A percentile compares a stretch with the other conserved stretches of the same genome.
Conservation (phyloP, 768 basidiomycete genomes). For the Coprinellus aureogranulatus region DNA sequence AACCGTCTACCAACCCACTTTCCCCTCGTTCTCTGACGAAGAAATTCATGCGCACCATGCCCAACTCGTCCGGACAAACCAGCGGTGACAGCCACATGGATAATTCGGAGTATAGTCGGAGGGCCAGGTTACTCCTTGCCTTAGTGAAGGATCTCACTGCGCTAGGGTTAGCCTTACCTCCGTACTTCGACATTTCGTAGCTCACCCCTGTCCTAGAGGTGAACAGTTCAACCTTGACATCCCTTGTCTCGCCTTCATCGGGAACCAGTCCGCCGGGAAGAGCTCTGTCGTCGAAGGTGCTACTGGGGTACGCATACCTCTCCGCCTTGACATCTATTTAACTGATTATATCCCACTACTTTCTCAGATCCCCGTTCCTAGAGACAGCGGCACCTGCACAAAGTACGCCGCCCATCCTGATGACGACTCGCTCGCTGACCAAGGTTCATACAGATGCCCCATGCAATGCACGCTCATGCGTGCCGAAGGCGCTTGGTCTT, state of each 20-base stretch:
- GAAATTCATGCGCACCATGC: no score
- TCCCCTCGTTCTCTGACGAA: no score
- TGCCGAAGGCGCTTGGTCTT: constrained; percentile 37
- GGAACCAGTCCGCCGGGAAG: constrained; percentile 58
- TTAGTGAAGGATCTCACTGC: constrained; percentile 5
- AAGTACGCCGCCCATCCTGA: constrained; percentile 28
- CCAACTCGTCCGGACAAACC: no score
- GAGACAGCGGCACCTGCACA: constrained; percentile 62
- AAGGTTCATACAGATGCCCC: constrained; percentile 36
- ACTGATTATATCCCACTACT: neutral
- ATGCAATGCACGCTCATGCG: constrained; percentile 53
- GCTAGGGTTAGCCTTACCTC: neutral
- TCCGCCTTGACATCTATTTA: neutral
- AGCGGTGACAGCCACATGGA: neutral
- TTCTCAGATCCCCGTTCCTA: constrained; percentile 51
- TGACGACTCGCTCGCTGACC: constrained; percentile 13
- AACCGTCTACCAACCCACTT: no score
- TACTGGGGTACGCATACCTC: constrained; percentile 41
- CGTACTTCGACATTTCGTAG: neutral
- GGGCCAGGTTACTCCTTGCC: constrained; percentile 4
- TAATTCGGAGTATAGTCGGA: constrained; percentile 3
- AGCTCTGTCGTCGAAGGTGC: constrained; percentile 61
- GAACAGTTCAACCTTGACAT: constrained; percentile 36
- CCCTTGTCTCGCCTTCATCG: constrained; percentile 56
- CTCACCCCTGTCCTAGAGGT: neutral